Conservation (phyloP, 108 stramenopile genomes). For the Nannochloropsis oceanica region DNA sequence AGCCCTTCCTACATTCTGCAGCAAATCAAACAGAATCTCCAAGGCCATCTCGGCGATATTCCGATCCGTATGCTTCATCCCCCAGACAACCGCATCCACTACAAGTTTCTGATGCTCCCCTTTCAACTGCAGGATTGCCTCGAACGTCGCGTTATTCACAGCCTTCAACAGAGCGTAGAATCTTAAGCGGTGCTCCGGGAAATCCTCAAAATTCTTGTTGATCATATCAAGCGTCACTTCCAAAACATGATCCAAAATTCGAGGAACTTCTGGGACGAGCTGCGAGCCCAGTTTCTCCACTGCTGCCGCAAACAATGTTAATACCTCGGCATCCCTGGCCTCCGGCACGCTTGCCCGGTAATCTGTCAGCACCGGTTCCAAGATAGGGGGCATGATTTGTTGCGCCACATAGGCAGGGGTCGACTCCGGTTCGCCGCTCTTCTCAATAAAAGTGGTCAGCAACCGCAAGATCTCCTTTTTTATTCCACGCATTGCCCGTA, state of each 20-base stretch:
- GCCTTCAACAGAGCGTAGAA: slow-evolving; percentile 86
- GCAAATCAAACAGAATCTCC: slow-evolving; percentile 78
- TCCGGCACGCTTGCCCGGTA: slow-evolving; percentile 79
- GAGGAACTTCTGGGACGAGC: slow-evolving; percentile 57
- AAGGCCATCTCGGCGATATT: slow-evolving; percentile 91
- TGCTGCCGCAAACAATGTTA: slow-evolving; percentile 69
- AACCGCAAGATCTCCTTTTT: slow-evolving; percentile 88
- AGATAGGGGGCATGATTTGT: slow-evolving; percentile 82
- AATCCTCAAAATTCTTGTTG: slow-evolving; percentile 92
- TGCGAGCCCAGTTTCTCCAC: slow-evolving; percentile 51
- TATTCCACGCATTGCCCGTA: slow-evolving; percentile 83
- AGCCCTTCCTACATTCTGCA: slow-evolving; percentile 72
- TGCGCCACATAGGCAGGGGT: slow-evolving; percentile 67
- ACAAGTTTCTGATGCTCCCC: slow-evolving; percentile 91
- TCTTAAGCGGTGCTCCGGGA: slow-evolving; percentile 88
- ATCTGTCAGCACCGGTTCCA: slow-evolving; percentile 87
- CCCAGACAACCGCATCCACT: slow-evolving; percentile 95
- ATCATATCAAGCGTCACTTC: slow-evolving; percentile 98
- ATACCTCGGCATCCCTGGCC: slow-evolving; percentile 86
- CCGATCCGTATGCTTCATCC: slow-evolving; percentile 97
- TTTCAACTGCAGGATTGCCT: slow-evolving; percentile 85
- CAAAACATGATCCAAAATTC: slow-evolving; percentile 92
- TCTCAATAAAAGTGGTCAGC: slow-evolving; percentile 77
- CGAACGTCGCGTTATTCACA: slow-evolving; percentile 67
- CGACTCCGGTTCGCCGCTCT: slow-evolving; percentile 78